Base-by-base conservation (phyloP, 345 rosid species). In the Capsella bursapastoris region DNA sequence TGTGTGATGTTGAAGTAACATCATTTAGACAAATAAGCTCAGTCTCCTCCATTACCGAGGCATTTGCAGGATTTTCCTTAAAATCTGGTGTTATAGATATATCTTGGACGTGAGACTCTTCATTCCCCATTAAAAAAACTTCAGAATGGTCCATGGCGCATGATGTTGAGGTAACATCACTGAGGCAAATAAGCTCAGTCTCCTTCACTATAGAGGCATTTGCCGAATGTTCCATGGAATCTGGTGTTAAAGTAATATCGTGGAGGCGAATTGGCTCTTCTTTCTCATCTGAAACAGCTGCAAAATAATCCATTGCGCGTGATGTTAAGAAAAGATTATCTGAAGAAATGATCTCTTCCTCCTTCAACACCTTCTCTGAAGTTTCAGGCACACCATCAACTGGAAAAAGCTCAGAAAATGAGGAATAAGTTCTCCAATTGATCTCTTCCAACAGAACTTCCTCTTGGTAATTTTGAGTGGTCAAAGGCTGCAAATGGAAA, bases 401-500 rank as follows among this genome's bases (percentile, higher is more conserved):
- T 44, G 68, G 59, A 47, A 64, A 13, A 57, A 64, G 4, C 66
- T 58, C 64, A 38, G 64, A 64, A 44, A n/a, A 49, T 18, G 56
- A 51, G 2, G 74, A 29, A n/a, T 7, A 0, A n/a, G 14, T 59
- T 14, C 59, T 60, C 55, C 62, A 50, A 45, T 45, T 27, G 4
- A 10, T 50, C 57, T 72, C 55, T 57, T 56, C 56, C 31, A 28
- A 44, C 6, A 57, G 61, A 62, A 43, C 29, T 61, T 76, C 57
- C 9, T 31, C 67, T 48, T 3, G 55, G 38, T 47, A 61, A 48
- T 77, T 63, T 15, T 8, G 50, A 4, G 48, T 15, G 31, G 47
- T 32, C 66, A 37, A 47, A 68, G 79, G 66, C 75, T 70, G 25
- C 50, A 70, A 47, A 52, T 35, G 78, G 65, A 82, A 75, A 68